Conservation (phyloP, 163 green algal species). For the Scenedesmus sp. region DNA sequence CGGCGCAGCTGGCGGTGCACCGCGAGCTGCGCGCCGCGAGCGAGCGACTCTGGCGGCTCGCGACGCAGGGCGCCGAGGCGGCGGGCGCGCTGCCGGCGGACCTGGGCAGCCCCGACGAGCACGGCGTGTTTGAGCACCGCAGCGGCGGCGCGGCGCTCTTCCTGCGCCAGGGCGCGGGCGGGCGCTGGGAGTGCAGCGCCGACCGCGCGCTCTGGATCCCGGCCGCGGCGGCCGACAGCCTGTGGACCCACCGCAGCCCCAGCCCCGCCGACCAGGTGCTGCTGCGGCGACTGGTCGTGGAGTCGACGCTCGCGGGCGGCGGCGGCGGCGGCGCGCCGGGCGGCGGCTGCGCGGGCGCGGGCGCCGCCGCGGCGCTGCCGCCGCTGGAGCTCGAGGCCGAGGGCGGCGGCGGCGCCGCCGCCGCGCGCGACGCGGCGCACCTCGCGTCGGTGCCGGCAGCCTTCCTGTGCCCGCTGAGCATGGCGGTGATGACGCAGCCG, state of each 20-base stretch:
- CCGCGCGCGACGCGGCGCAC: too few relatives aligned
- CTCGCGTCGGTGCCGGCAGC: constrained; percentile 43
- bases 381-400: constrained; percentile 46
- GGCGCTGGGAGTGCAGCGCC: constrained; percentile 47
- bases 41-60: constrained; percentile 47
- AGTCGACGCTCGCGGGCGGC: constrained; percentile 31
- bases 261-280: constrained; percentile 45
- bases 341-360: neutral
- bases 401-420: too few relatives aligned
- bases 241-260: constrained; percentile 40
- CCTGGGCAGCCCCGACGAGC: constrained; percentile 39
- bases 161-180: constrained; percentile 10
- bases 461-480: constrained; percentile 57
- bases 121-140: constrained; percentile 37
- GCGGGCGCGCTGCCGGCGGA: constrained; percentile 25
- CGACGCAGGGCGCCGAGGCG: constrained; percentile 44
- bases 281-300: constrained; percentile 48
- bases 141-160: constrained; percentile 14
- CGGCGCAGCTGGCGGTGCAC: neutral
- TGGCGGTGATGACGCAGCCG: constrained; percentile 53
- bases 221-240: constrained; percentile 37
- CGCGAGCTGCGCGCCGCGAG: constrained; percentile 5
- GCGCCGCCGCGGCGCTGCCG: constrained; percentile 22
- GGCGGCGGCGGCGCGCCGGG: neutral
- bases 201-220: constrained; percentile 42